Base-by-base conservation (phyloP, 345 rosid species). In the Nasturtium officinale region DNA sequence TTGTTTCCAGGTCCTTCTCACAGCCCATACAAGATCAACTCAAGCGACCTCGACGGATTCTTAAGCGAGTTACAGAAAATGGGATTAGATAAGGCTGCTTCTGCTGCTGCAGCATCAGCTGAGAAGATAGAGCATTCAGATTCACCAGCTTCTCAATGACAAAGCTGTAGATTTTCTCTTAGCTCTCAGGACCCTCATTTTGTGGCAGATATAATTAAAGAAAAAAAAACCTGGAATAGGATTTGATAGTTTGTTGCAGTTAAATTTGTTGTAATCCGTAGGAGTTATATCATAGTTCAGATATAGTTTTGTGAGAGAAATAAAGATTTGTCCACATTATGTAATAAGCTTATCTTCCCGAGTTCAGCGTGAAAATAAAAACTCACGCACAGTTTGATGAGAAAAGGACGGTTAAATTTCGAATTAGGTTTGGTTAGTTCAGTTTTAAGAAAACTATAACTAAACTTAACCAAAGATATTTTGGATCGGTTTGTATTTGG, bases 1-100 rank as follows among this genome's bases (percentile, higher is more conserved):
- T 74, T 84, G 7, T 94, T 95, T 73, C 99, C 96, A 7, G 87
- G 93, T 67, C 85, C 91, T 69, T 75, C 71, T 17, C 86, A 89
- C 67, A 87, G 87, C 73, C 97, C 98, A 3, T 87, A 93, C 74
- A 89, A 84, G 80, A 88, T 94, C 37, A 37, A 73, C 46, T 78
- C 81, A 16, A 45, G 79, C 15, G 97, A 94, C 33, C 71, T 85
- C 3, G 47, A 69, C 62, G 92, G 94, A 4, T 90, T 94, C 83
- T 54, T 79, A 37, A 81, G 67, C 6, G 95, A 87, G 85, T 82
- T 89, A 43, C 95, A 83, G 72, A 86, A 87, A 61, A 0, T 94
- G 80, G 91, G 96, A 23, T 78, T 94, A 71, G 87, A 84, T 54
- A 50, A 85, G 71, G 35, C 91, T 45, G 97, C 92, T 57, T 79